Evolutionary conservation across 75 land plant species (phyloP).

Genomic region (Cupressus sempervirens): DNA sequence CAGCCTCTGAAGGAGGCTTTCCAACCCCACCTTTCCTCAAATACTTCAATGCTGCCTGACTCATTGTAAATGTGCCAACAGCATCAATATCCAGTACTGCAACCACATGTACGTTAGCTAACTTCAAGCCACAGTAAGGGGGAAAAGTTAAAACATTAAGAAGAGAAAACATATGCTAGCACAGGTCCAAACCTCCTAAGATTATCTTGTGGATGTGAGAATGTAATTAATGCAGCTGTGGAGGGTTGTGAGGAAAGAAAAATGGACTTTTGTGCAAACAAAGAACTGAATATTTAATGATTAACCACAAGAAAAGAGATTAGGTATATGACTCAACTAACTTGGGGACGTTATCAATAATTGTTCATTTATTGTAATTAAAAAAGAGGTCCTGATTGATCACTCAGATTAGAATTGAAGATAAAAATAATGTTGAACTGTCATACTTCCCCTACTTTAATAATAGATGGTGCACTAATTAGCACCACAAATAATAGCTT

Average conservation of each 20-base stretch:
- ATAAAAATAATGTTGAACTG: neutral
- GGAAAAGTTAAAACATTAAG: neutral
- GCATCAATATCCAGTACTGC: conserved; percentile 96
- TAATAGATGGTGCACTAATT: neutral
- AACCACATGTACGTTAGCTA: neutral
- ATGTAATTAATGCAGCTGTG: neutral
- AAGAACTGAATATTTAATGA: neutral
- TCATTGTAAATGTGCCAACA: conserved; percentile 97
- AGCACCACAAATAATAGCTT: neutral
- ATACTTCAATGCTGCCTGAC: conserved; percentile 80
- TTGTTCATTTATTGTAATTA: neutral
- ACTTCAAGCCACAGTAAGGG: neutral
- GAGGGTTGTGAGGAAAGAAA: neutral
- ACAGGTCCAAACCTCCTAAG: neutral
- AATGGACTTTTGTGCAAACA: neutral
- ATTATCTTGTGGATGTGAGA: neutral
- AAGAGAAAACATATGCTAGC: neutral
- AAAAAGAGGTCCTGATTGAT: neutral
- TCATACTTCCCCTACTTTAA: neutral
- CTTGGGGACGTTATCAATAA: neutral
- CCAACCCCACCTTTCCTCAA: conserved; percentile 85
- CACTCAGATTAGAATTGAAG: neutral
- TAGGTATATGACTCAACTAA: neutral
- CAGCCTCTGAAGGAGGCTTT: conserved; percentile 54
- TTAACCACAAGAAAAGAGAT: neutral